Percentiles rank a stretch among this genome's conserved stretches.
These are phyloP conservation scores for Talaromyces marneffei DNA, from an alignment of 2,329 filamentous ascomycete species.

Conservation along the genomic window DNA sequence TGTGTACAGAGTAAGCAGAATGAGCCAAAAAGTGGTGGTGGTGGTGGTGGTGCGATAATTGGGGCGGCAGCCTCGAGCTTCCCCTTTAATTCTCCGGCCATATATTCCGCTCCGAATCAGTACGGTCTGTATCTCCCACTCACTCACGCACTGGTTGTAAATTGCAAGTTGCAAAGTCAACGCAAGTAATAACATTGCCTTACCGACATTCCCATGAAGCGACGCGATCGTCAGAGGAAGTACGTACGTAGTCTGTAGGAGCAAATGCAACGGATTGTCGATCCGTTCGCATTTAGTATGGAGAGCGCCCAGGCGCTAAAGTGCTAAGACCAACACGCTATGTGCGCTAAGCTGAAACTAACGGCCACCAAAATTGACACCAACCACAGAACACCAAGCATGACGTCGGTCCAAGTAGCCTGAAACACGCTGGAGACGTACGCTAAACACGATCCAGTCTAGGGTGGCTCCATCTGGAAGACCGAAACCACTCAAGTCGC, in stretches of 20 bases:
- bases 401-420: constrained; percentile 1
- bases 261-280: not conserved
- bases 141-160: no score
- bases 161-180: no score
- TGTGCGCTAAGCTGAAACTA: not conserved
- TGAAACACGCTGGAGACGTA: constrained; percentile 6
- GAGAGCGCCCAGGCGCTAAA: not conserved
- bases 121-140: no score
- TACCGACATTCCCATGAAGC: no score
- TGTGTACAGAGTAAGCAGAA: not conserved
- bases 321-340: not conserved
- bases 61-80: not conserved
- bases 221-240: not conserved
- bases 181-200: no score
- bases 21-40: not conserved
- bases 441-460: not conserved
- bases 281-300: not conserved
- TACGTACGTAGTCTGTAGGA: no score
- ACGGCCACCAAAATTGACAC: not conserved
- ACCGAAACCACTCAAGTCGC: not conserved
- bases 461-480: not conserved
- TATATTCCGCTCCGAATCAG: not conserved
- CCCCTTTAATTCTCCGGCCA: not conserved
- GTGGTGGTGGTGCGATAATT: not conserved
- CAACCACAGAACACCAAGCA: not conserved